Evolutionary conservation across 805 yeast genomes (phyloP).

Genomic region (Peterozyma xylosa): DNA sequence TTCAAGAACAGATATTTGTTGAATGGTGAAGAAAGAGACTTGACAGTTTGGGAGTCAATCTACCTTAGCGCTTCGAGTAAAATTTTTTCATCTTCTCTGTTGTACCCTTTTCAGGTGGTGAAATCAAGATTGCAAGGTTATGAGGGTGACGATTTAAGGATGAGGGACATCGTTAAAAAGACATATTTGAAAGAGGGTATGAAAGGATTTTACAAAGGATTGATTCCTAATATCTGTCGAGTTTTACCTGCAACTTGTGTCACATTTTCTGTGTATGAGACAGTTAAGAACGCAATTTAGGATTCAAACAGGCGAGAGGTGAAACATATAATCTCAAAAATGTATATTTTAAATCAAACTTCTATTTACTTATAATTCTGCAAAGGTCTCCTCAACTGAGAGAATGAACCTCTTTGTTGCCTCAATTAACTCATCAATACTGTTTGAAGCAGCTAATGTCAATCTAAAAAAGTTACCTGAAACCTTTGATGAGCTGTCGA

Average conservation of each 20-base stretch:
- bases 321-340: no score
- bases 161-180: conserved; percentile 25
- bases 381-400: conserved; percentile 39
- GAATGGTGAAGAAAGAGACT: conserved; percentile 12
- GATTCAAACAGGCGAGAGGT: no score
- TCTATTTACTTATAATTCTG: conserved; percentile 2
- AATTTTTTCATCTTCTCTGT: conserved; percentile 51
- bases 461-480: conserved; percentile 45
- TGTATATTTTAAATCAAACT: no score
- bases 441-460: conserved; percentile 48
- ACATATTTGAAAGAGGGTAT: conserved; percentile 48
- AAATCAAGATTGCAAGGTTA: conserved; percentile 66
- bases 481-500: conserved; percentile 29
- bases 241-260: conserved; percentile 92
- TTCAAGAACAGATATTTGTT: conserved; percentile 36
- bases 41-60: conserved; percentile 52
- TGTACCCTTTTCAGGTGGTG: conserved; percentile 83
- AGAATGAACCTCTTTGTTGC: conserved; percentile 43
- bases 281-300: no score
- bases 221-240: conserved; percentile 67
- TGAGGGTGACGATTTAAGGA: conserved; percentile 15
- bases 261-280: conserved; percentile 82
- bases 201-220: conserved; percentile 75
- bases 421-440: conserved; percentile 36
- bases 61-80: conserved; percentile 64